Conservation (phyloP, 2,329 filamentous ascomycete genomes). For the Penicillium verrucosum region DNA sequence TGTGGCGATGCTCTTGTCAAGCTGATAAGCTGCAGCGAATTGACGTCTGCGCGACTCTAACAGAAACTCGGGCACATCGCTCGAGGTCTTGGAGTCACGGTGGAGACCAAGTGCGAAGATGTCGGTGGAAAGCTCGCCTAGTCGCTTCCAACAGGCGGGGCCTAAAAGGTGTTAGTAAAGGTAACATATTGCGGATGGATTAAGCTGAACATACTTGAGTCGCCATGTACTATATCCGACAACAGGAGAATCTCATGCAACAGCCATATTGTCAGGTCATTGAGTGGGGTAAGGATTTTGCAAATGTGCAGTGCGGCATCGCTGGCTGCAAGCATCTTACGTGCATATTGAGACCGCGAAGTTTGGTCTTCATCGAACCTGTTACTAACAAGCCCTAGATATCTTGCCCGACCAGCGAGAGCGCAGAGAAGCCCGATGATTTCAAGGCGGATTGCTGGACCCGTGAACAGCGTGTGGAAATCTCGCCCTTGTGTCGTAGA, state of each 20-base stretch:
- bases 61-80: conserved; percentile 20
- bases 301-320: conserved; percentile 39
- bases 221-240: conserved; percentile 36
- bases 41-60: conserved; percentile 24
- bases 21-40: conserved; percentile 27
- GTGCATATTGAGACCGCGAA: conserved; percentile 19
- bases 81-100: conserved; percentile 17
- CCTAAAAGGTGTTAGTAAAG: conserved; percentile 11
- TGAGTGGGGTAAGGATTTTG: conserved; percentile 37
- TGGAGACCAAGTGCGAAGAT: conserved; percentile 29
- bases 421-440: conserved; percentile 39
- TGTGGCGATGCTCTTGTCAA: conserved; percentile 31
- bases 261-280: conserved; percentile 36
- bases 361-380: conserved; percentile 8
- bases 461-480: conserved; percentile 41
- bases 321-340: conserved; percentile 32
- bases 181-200: not conserved
- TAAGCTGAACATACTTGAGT: conserved; percentile 31
- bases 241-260: conserved; percentile 37
- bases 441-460: conserved; percentile 38
- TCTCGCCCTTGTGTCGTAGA: conserved; percentile 27
- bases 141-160: conserved; percentile 24
- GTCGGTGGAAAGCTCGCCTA: conserved; percentile 27
- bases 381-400: conserved; percentile 21
- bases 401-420: conserved; percentile 33